Evolutionary conservation across 2,329 filamentous ascomycete genomes (phyloP).

Genomic region (Penicillium sp.): DNA sequence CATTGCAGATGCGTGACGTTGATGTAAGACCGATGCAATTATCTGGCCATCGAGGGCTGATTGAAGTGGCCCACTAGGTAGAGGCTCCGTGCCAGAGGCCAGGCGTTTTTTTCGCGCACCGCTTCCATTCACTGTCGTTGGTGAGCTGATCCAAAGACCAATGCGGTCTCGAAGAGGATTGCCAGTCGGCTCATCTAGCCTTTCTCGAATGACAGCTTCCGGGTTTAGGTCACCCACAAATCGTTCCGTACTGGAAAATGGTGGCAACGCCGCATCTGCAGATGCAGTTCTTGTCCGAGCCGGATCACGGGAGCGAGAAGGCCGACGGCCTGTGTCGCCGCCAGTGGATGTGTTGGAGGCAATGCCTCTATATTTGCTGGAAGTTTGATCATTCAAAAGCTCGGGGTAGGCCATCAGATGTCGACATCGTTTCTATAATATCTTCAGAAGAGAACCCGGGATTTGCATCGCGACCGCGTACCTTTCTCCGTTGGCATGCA

Average conservation of each 20-base stretch:
- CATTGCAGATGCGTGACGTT: slow-evolving; percentile 25
- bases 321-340: background rate
- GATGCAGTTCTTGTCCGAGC: slow-evolving; percentile 3
- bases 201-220: slow-evolving; percentile 39
- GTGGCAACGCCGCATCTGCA: slow-evolving; percentile 6
- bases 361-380: background rate
- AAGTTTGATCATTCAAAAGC: background rate
- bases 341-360: background rate
- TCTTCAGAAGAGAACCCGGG: background rate
- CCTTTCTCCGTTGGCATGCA: slow-evolving; percentile 35
- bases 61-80: background rate
- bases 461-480: slow-evolving; percentile 8
- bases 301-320: background rate
- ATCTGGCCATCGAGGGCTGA: slow-evolving; percentile 5
- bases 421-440: slow-evolving; percentile 34
- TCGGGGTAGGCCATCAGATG: slow-evolving; percentile 21
- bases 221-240: slow-evolving; percentile 45
- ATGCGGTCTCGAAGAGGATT: slow-evolving; percentile 30
- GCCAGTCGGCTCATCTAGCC: slow-evolving; percentile 23
- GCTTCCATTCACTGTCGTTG: slow-evolving; percentile 11
- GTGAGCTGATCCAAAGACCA: slow-evolving; percentile 34
- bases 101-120: slow-evolving; percentile 3
- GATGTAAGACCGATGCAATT: slow-evolving; percentile 21
- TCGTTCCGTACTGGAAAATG: slow-evolving; percentile 24
- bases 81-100: background rate